These are phyloP conservation scores for Batrachochytrium dendrobatidis DNA, from an alignment of 371 early-diverging fungal genomes.

Conservation along the genomic window DNA sequence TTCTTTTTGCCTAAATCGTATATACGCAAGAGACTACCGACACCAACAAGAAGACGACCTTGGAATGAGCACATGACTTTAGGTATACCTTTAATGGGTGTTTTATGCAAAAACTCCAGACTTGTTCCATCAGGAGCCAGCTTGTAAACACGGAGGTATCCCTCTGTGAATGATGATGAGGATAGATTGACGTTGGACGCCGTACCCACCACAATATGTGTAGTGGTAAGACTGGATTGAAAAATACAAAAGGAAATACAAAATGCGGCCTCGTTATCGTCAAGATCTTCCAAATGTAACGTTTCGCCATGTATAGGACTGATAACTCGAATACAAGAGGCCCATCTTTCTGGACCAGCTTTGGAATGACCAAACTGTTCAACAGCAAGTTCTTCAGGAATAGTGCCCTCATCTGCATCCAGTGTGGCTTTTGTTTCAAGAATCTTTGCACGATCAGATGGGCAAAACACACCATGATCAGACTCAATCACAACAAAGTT, in stretches of 20 bases:
- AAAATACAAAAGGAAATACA: constrained; percentile 59
- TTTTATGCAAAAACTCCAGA: constrained; percentile 77
- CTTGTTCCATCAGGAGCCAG: constrained; percentile 52
- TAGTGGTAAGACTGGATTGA: constrained; percentile 1
- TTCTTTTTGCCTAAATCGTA: constrained; percentile 90
- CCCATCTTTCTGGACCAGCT: constrained; percentile 72
- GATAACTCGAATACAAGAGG: constrained; percentile 76
- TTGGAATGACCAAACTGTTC: constrained; percentile 71
- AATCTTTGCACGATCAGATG: constrained; percentile 34
- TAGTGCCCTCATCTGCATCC: constrained; percentile 37
- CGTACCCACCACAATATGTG: constrained; percentile 80
- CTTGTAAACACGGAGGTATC: constrained; percentile 69
- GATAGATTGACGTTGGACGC: constrained; percentile 61
- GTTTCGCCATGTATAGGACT: constrained; percentile 79
- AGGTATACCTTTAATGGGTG: constrained; percentile 80
- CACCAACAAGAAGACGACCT: constrained; percentile 81
- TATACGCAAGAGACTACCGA: constrained; percentile 79
- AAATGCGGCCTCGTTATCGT: constrained; percentile 84
- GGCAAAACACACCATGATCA: constrained; percentile 72
- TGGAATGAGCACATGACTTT: constrained; percentile 78
- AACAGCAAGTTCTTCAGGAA: constrained; percentile 44
- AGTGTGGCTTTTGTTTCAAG: constrained; percentile 1
- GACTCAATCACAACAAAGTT: constrained; percentile 84
- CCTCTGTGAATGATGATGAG: constrained; percentile 64
- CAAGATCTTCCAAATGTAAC: constrained; percentile 60